Conservation (phyloP, 306 rosid species). For the Mucuna pruriens region DNA sequence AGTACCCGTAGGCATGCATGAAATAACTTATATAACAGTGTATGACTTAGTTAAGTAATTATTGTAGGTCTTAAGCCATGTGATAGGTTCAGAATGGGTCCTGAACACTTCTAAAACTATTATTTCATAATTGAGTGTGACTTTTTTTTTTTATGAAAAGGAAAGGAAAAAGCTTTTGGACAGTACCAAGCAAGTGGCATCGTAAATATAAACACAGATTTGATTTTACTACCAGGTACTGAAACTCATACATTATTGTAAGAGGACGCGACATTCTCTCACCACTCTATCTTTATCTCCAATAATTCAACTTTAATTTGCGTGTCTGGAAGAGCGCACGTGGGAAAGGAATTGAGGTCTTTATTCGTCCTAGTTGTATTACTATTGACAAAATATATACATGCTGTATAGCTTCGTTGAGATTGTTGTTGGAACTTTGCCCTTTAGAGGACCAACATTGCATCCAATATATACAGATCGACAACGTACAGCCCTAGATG, state of each 20-base stretch:
- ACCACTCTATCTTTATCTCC: conserved; percentile 18
- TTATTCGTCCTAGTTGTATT: not conserved
- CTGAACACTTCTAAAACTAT: too few species aligned
- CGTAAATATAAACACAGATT: not conserved
- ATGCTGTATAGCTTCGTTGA: not conserved
- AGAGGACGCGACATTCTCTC: not conserved
- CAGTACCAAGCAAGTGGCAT: not conserved
- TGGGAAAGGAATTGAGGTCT: not conserved
- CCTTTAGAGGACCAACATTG: not conserved
- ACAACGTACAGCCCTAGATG: not conserved
- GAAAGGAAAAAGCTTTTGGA: not conserved
- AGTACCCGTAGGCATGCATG: too few species aligned
- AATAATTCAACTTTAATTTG: conserved; percentile 9
- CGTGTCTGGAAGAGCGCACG: not conserved
- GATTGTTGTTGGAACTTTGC: not conserved
- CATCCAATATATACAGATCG: not conserved
- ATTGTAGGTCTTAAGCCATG: too few species aligned
- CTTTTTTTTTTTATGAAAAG: too few species aligned
- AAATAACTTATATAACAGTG: too few species aligned
- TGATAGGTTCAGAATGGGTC: too few species aligned
- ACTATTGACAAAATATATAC: conserved; percentile 2
- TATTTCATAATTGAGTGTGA: too few species aligned
- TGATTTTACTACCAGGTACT: not conserved
- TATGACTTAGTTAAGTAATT: too few species aligned
- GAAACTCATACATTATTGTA: not conserved